Conservation (phyloP, 1,284 basidiomycete species). For the Ustilago cynodontis region DNA sequence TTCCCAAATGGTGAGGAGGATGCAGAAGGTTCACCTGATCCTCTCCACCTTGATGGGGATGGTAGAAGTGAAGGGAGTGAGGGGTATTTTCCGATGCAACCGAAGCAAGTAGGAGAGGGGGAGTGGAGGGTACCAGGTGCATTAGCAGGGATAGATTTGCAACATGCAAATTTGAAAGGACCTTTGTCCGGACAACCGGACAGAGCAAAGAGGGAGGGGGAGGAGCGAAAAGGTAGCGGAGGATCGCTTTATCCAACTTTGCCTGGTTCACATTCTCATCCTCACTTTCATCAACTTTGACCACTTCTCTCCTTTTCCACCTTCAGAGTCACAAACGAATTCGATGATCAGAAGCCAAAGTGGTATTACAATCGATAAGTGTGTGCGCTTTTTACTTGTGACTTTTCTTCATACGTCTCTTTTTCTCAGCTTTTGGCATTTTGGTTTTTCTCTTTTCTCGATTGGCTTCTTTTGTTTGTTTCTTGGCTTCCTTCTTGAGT, state of each 20-base stretch:
- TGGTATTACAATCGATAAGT: not conserved
- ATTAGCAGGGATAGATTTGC: not conserved
- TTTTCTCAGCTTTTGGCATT: slow-evolving; percentile 68
- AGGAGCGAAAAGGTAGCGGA: not conserved
- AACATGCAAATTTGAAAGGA: not conserved
- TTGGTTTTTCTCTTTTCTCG: slow-evolving; percentile 66
- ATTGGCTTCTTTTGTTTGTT: slow-evolving; percentile 57
- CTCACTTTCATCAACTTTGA: not conserved
- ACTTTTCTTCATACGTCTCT: slow-evolving; percentile 62
- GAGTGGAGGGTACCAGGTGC: slow-evolving; percentile 4
- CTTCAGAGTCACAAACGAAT: not conserved
- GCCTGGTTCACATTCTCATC: not conserved
- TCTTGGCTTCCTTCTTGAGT: slow-evolving; percentile 57
- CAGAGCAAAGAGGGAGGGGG: not conserved
- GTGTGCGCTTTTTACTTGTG: too few relatives aligned
- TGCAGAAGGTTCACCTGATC: slow-evolving; percentile 30
- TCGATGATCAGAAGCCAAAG: not conserved
- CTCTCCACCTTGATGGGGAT: not conserved
- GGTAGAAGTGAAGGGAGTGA: not conserved
- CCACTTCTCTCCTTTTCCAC: not conserved
- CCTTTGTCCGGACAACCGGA: not conserved
- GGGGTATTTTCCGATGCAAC: slow-evolving; percentile 9
- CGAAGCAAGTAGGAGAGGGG: not conserved
- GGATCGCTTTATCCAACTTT: not conserved
- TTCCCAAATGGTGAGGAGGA: slow-evolving; percentile 30